A percentile compares a stretch with the other conserved stretches of the same genome.
Conservation (phyloP, 2,329 filamentous ascomycete species). For the Phialemoniopsis sp. region DNA sequence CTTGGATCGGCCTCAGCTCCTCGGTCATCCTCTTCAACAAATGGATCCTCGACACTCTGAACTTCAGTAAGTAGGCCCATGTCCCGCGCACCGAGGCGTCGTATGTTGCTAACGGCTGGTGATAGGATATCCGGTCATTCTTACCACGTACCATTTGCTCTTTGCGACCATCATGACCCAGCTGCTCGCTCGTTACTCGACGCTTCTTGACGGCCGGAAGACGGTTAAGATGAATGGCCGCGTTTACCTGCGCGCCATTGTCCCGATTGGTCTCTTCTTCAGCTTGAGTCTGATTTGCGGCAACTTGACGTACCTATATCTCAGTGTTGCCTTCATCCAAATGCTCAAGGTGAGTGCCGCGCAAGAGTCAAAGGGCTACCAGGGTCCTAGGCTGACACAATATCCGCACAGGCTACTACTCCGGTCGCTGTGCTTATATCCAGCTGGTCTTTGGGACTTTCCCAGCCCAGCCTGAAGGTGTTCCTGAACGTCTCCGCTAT, state of each 20-base stretch:
- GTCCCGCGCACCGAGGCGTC: neutral
- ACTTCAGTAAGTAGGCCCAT: conserved; percentile 63
- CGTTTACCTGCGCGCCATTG: conserved; percentile 88
- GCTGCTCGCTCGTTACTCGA: conserved; percentile 84
- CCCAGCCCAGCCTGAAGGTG: conserved; percentile 78
- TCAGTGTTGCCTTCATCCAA: conserved; percentile 96
- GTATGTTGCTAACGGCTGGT: conserved; percentile 15
- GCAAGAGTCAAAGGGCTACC: neutral
- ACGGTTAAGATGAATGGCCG: conserved; percentile 95
- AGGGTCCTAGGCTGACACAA: conserved; percentile 3
- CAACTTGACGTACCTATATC: conserved; percentile 92
- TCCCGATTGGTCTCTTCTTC: conserved; percentile 95
- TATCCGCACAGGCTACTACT: conserved; percentile 68
- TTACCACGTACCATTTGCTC: conserved; percentile 92
- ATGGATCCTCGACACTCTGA: conserved; percentile 83
- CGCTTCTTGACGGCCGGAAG: conserved; percentile 87
- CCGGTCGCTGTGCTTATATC: conserved; percentile 89
- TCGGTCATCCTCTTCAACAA: conserved; percentile 99
- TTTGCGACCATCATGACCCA: conserved; percentile 96
- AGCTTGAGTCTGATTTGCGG: conserved; percentile 93
- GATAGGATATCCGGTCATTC: conserved; percentile 67
- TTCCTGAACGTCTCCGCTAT: conserved; percentile 94
- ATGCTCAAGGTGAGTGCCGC: conserved; percentile 89
- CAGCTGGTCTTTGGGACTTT: conserved; percentile 82
- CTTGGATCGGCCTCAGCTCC: conserved; percentile 90